Base-by-base conservation (phyloP, 2,329 filamentous ascomycete genomes). In the Penicillium sp. region DNA sequence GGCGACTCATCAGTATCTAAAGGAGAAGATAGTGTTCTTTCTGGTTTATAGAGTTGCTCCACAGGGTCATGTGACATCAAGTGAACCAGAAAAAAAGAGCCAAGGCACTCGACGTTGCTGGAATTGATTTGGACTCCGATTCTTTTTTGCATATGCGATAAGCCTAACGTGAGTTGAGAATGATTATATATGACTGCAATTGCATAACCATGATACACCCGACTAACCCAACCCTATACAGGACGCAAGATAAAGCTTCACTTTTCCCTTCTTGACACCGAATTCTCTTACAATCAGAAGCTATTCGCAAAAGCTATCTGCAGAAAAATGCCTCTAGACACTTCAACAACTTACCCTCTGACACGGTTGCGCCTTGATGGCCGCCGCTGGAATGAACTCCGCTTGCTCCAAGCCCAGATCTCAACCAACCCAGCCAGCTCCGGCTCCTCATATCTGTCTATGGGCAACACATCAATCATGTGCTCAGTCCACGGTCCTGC, bases 381-480 rank as follows among this genome's bases (percentile, higher is more conserved):
- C 57, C 87, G 94, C 57, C 86, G 94, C 65, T 99, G 94, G 94
- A 97, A 99, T 78, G 94, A 99, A 74, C 84, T 99, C 36, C 91
- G 94, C 27, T 86, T 90, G 7, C 83, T 96, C 47, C 86, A 91
- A 69, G 93, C 89, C 44, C 90, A 95, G 75, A 91, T 99, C 69
- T 89, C 88, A 58, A 97, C 91, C 1, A 94, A 97, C 74, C 88
- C 92, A 57, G 88, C 92, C 46, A 91, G 92, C 51, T 94, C 97
- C 66, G 94, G 94, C 34, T 96, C 90, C 41, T 90, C 88, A 58
- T 96, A 96, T 75, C 85, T 97, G 55, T 91, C 96, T 71, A 96
- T 96, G 87, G 94, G 94, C 66, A 96, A 97, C 76, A 99, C 94
- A 19, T 94, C 96, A 71, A 88, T 99, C 64, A 90, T 97, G 76